Base-by-base conservation (phyloP, 345 rosid genomes). In the Brassica incana region DNA sequence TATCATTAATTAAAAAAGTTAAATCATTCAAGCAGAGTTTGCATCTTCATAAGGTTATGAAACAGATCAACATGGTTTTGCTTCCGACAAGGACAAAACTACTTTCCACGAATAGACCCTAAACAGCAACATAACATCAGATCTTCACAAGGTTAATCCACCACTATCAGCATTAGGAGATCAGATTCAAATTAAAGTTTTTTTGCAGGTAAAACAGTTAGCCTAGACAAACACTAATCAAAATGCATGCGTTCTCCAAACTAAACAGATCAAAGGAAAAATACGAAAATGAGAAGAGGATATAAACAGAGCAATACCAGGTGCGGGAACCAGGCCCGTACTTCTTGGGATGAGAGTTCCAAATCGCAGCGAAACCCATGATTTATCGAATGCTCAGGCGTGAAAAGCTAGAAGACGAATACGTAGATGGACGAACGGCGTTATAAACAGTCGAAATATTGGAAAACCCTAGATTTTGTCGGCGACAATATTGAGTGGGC, bases 271-370 rank as follows among this genome's bases (percentile, higher is more conserved):
- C 0, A 54, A 3, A 32, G 12, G 14, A 8, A 18, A 5, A 6
- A 59, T 1, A 12, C 7, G 58, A 14, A 5, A 65, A 33, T 2
- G 14, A 65, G 27, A 16, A n/a, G 0, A 23, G 54, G 29, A 18
- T 16, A 48, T 8, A 23, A 40, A 8, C 32, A 74, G 6, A 2
- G 15, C 11, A 50, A 15, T 78, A 80, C 83, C 83, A 80, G 1
- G 72, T 27, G 20, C 83, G 72, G 3, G 83, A 75, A 25, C 79
- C 83, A 50, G 83, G 79, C 0, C 79, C 76, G 14, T 74, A 80
- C 15, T 74, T 75, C 58, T 80, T 74, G 3, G 83, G 75, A 20
- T 80, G 83, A 12, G 75, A 74, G 11, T 69, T 80, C 83, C 79
- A 75, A 5, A 80, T 63, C 15, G 65, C 71, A 1, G 70, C 32